Evolutionary conservation across 2,329 filamentous ascomycete genomes (phyloP).

Genomic region (Apiospora malaysiana): DNA sequence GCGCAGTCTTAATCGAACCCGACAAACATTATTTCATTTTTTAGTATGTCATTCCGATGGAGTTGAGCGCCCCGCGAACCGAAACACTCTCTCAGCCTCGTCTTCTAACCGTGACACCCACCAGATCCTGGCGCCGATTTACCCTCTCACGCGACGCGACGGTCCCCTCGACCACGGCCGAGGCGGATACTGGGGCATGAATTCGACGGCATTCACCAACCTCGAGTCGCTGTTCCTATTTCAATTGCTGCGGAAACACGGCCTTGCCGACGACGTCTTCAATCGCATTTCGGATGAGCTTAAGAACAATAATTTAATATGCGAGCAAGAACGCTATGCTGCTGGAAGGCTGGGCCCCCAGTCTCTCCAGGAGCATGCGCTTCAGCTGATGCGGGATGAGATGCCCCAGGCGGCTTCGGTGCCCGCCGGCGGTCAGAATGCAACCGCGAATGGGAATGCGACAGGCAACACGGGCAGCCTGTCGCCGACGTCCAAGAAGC

Average conservation of each 20-base stretch:
- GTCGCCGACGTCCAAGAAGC: slow-evolving; percentile 70
- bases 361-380: slow-evolving; percentile 79
- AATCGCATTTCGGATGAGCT: slow-evolving; percentile 75
- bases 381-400: slow-evolving; percentile 78
- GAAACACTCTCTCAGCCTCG: slow-evolving; percentile 25
- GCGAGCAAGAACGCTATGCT: slow-evolving; percentile 74
- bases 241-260: slow-evolving; percentile 75
- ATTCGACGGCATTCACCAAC: slow-evolving; percentile 72
- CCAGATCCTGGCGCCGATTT: slow-evolving; percentile 61
- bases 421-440: slow-evolving; percentile 36
- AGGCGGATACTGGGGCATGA: slow-evolving; percentile 62
- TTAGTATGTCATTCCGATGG: slow-evolving; percentile 36
- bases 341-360: slow-evolving; percentile 75
- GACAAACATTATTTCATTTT: slow-evolving; percentile 24
- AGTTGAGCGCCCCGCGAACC: slow-evolving; percentile 25
- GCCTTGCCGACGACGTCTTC: slow-evolving; percentile 70
- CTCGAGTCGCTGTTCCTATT: slow-evolving; percentile 88
- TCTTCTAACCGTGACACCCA: slow-evolving; percentile 34
- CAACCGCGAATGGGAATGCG: slow-evolving; percentile 34
- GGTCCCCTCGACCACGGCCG: slow-evolving; percentile 61
- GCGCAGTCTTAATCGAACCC: slow-evolving; percentile 33
- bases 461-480: slow-evolving; percentile 44
- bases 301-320: slow-evolving; percentile 75
- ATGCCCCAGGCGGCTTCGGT: slow-evolving; percentile 57
- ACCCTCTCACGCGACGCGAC: slow-evolving; percentile 58